Conservation (phyloP, 1,284 basidiomycete genomes). For the Austroboletus niveus region DNA sequence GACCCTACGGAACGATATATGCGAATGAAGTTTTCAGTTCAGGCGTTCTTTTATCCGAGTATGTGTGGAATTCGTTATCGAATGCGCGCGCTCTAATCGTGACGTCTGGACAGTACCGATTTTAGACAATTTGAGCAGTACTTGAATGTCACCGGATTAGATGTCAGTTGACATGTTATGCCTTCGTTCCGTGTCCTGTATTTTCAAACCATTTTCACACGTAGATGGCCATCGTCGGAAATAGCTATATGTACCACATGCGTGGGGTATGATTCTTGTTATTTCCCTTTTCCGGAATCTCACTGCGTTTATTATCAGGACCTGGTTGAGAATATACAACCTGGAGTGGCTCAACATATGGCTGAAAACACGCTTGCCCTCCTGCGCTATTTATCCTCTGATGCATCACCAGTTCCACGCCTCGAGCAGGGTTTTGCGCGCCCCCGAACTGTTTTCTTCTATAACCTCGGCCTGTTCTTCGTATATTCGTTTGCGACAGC, state of each 20-base stretch:
- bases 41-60: slow-evolving; percentile 91
- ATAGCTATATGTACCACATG: slow-evolving; percentile 93
- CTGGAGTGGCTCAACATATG: slow-evolving; percentile 88
- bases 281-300: slow-evolving; percentile 9
- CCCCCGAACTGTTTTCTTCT: slow-evolving; percentile 77
- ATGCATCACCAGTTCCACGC: slow-evolving; percentile 60
- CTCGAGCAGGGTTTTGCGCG: slow-evolving; percentile 54
- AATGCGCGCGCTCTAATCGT: slow-evolving; percentile 11
- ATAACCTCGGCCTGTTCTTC: slow-evolving; percentile 67
- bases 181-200: too few species aligned
- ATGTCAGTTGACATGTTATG: slow-evolving; percentile 47
- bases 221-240: slow-evolving; percentile 92
- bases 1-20: slow-evolving; percentile 88
- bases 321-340: slow-evolving; percentile 76
- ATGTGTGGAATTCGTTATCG: slow-evolving; percentile 22
- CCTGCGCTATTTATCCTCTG: slow-evolving; percentile 74
- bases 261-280: slow-evolving; percentile 49
- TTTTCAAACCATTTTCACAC: slow-evolving; percentile 2
- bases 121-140: slow-evolving; percentile 95
- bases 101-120: slow-evolving; percentile 63
- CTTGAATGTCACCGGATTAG: slow-evolving; percentile 81
- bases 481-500: slow-evolving; percentile 75
- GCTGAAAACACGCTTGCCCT: slow-evolving; percentile 88
- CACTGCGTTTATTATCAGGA: slow-evolving; percentile 47
- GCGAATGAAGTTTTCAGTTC: slow-evolving; percentile 95